Conservation (phyloP, 2,329 filamentous ascomycete genomes). For the Xylaria sp. region DNA sequence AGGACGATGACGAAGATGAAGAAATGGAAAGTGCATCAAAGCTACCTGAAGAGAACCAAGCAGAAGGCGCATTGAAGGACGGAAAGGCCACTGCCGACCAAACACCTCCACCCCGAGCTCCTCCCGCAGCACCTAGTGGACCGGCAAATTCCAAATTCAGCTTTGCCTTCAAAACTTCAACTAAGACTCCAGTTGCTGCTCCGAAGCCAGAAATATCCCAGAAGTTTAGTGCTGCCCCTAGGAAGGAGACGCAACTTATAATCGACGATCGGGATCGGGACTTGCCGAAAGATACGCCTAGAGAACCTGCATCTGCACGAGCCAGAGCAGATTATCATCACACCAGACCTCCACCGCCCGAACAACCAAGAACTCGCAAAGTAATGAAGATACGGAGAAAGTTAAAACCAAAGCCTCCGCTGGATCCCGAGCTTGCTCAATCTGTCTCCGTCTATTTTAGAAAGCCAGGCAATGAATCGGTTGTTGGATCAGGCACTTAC, state of each 20-base stretch:
- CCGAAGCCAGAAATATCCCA: slow-evolving; percentile 75
- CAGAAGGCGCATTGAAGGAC: slow-evolving; percentile 67
- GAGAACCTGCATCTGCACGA: slow-evolving; percentile 50
- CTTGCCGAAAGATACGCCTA: slow-evolving; percentile 48
- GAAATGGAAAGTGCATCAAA: slow-evolving; percentile 68
- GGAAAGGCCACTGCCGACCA: slow-evolving; percentile 61
- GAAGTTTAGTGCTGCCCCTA: slow-evolving; percentile 73
- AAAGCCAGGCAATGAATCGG: slow-evolving; percentile 97
- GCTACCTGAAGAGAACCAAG: slow-evolving; percentile 72
- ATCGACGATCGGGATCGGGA: slow-evolving; percentile 52
- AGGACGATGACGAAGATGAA: slow-evolving; percentile 60
- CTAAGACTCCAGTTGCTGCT: slow-evolving; percentile 65
- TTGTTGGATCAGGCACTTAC: slow-evolving; percentile 94
- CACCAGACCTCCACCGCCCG: slow-evolving; percentile 45
- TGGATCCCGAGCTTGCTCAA: slow-evolving; percentile 76
- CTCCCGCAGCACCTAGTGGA: slow-evolving; percentile 64
- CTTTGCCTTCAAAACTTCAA: slow-evolving; percentile 87
- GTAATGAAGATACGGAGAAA: slow-evolving; percentile 77
- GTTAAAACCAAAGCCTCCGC: slow-evolving; percentile 74
- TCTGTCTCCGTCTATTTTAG: slow-evolving; percentile 94
- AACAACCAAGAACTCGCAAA: slow-evolving; percentile 67
- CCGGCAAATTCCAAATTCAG: slow-evolving; percentile 80
- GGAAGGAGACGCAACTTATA: slow-evolving; percentile 57
- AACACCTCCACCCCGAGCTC: slow-evolving; percentile 63
- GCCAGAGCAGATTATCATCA: slow-evolving; percentile 47